phyloP scores from a whole-genome alignment of 352 stramenopile genomes.

The Peronospora destructor region DNA sequence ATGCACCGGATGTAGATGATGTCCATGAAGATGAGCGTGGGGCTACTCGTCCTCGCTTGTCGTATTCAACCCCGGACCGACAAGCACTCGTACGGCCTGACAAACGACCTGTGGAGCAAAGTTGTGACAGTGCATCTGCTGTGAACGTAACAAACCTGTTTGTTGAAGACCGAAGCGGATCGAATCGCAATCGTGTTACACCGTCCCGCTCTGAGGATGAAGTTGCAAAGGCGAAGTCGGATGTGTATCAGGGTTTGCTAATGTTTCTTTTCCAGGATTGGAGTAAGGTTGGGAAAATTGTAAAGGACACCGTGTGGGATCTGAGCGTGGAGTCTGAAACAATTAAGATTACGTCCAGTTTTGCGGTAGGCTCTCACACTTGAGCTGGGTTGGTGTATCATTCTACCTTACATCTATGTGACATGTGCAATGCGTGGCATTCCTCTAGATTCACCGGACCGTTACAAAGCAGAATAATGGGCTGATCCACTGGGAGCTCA shows the following conservation, averaged over 20 bases:
- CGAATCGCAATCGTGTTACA: constrained; percentile 16
- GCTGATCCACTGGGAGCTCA: constrained; percentile 29
- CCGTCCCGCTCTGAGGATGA: constrained; percentile 28
- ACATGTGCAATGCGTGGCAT: constrained; percentile 2
- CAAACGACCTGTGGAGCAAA: constrained; percentile 3
- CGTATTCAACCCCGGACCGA: constrained; percentile 14
- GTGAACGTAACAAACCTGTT: constrained; percentile 20
- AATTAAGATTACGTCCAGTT: constrained; percentile 19
- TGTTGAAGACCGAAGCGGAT: constrained; percentile 46
- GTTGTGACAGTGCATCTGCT: neutral
- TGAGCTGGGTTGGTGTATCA: neutral
- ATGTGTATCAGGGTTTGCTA: constrained; percentile 58
- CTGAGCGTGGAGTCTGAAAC: constrained; percentile 20
- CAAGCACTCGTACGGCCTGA: constrained; percentile 2
- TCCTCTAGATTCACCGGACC: constrained; percentile 23
- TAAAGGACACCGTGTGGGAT: constrained; percentile 44
- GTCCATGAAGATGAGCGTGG: constrained; percentile 16
- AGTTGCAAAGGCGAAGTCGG: constrained; percentile 36
- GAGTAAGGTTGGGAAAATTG: constrained; percentile 25
- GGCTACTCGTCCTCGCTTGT: constrained; percentile 20
- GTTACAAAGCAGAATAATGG: constrained; percentile 12
- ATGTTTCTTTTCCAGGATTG: constrained; percentile 43
- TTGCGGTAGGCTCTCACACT: constrained; percentile 19
- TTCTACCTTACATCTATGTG: neutral
- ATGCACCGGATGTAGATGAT: constrained; percentile 21